A percentile compares a stretch with the other conserved stretches of the same genome.
Evolutionary conservation across 139 green algal species (phyloP).

Genomic region (Marvania coccoides): DNA sequence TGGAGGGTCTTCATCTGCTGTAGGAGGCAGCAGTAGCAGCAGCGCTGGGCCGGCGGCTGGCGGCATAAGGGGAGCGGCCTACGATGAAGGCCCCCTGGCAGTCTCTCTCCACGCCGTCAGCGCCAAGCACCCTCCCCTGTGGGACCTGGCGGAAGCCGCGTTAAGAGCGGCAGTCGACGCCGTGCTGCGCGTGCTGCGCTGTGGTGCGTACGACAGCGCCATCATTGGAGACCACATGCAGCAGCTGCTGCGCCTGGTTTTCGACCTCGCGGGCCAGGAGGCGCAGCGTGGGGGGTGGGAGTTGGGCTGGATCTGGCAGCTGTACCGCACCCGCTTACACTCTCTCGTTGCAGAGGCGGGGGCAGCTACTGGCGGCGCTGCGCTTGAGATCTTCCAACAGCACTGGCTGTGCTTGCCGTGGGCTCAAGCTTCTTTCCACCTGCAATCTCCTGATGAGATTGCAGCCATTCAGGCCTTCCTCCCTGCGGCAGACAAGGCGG

Average conservation of each 20-base stretch:
- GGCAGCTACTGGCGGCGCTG: background rate
- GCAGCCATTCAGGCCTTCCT: conserved; percentile 9
- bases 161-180: background rate
- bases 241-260: conserved; percentile 11
- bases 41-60: too few species aligned
- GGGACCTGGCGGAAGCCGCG: background rate
- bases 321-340: conserved; percentile 11
- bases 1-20: too few species aligned
- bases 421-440: conserved; percentile 8
- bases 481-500: background rate
- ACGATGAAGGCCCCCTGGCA: background rate
- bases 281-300: conserved; percentile 2
- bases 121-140: background rate
- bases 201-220: background rate
- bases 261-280: conserved; percentile 5
- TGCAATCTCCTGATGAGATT: background rate
- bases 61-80: too few species aligned
- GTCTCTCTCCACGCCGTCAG: background rate
- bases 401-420: conserved; percentile 18
- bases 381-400: background rate
- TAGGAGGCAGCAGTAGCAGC: conserved; percentile 1
- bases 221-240: conserved; percentile 7
- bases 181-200: conserved; percentile 11
- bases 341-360: background rate
- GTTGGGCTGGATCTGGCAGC: conserved; percentile 16